phyloP scores from a whole-genome alignment of 2,329 filamentous ascomycete species.

The Trichoderma atrobrunneum region DNA sequence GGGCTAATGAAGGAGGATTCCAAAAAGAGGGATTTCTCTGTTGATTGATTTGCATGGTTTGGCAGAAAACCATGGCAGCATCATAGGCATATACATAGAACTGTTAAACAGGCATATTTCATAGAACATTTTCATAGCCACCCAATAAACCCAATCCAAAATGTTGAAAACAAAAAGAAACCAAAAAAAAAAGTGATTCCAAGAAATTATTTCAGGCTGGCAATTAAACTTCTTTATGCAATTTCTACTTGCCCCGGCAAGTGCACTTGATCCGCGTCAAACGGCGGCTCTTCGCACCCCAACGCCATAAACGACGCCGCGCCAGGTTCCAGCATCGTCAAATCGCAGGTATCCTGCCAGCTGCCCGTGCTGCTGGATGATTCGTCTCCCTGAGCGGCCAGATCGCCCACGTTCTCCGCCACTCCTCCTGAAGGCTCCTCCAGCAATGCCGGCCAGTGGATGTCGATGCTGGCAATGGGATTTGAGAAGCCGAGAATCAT shows the following conservation, averaged over 20 bases:
- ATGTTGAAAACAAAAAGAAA: not conserved
- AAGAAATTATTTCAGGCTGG: not conserved
- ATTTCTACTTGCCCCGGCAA: constrained; percentile 14
- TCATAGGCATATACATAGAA: not conserved
- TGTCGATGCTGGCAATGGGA: not conserved
- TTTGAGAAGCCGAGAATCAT: constrained; percentile 14
- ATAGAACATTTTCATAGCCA: not conserved
- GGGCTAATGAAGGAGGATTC: not conserved
- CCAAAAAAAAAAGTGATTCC: not conserved
- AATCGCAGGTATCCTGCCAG: constrained; percentile 14
- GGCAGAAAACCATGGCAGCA: not conserved
- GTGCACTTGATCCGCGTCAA: constrained; percentile 16
- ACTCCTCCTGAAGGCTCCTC: constrained; percentile 10
- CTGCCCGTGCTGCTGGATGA: constrained; percentile 11
- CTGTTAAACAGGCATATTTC: not conserved
- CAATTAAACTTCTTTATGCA: not conserved
- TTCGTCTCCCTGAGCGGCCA: constrained; percentile 3
- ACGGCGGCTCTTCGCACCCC: constrained; percentile 1
- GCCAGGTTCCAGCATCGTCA: constrained; percentile 15
- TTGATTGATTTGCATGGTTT: not conserved
- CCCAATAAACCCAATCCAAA: not conserved
- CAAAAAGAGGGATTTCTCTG: not conserved
- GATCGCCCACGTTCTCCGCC: not conserved
- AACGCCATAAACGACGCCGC: constrained; percentile 1
- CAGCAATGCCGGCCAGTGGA: constrained; percentile 13